Evolutionary conservation across 371 early-diverging fungal genomes (phyloP), one percentile per base, ranked within the genome.

Genomic region (Mortierella sp.): DNA sequence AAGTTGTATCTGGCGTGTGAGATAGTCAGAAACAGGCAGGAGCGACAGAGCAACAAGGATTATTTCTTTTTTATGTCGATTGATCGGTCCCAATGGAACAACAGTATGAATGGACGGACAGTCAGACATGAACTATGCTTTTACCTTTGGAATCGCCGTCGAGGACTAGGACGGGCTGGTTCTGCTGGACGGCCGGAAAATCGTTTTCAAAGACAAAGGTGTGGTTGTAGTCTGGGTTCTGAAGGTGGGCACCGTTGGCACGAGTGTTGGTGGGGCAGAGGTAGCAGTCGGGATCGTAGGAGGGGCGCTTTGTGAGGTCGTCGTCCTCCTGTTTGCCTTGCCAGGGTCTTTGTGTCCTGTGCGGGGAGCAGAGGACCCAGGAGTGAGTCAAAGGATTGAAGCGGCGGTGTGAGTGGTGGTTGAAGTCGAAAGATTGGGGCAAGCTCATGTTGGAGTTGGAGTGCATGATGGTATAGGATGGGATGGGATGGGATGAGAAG

Each of bases 321-420:
- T 90, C 83, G 78, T 94, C 94, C 54, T 91, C 91, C 73, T 94
- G 92, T 70, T 95, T 93, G 75, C 97, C 97, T 80, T 93, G 94
- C 99, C 99, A 99, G 19, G 99, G 99, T 57, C 99, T 92, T 79
- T 96, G 95, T 34, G 96, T 95, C 44, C 99, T 94, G 84, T 99
- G 99, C 19, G 99, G 99, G 13, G 98, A 98, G 87, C 97, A 97
- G 31, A 98, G 91, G 21, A 98, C 96, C 98, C 98, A 98, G 0
- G 95, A 91, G 72, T 93, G 90, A 3, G 95, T 95, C 74, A 98
- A 88, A 28, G 98, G 98, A 83, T 98, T 98, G 91, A 91, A 96
- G 9, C 99, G 94, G 48, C 95, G 92, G 84, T 97, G 98, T 44
- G 96, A 95, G 80, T 97, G 95, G 72, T 94, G 90, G n/a, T 84